These are phyloP conservation scores for Artomyces pyxidatus DNA, from an alignment of 768 basidiomycete genomes.

Conservation along the genomic window DNA sequence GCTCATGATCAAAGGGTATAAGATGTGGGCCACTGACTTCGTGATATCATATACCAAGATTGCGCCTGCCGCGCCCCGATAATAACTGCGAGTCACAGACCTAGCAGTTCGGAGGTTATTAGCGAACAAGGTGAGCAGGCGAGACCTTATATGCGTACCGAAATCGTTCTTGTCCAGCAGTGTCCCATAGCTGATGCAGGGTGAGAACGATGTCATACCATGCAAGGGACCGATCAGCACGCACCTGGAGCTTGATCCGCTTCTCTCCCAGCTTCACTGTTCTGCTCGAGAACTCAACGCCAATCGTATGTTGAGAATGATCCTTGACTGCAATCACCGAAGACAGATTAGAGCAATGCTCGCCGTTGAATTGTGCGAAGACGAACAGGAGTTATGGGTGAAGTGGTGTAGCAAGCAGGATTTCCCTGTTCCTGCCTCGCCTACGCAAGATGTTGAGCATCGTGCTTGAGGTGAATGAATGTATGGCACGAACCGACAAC, in stretches of 20 bases:
- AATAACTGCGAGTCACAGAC: slow-evolving; percentile 92
- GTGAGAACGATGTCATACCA: background rate
- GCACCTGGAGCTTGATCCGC: slow-evolving; percentile 89
- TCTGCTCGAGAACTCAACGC: slow-evolving; percentile 94
- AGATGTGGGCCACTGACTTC: slow-evolving; percentile 41
- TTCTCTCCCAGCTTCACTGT: slow-evolving; percentile 91
- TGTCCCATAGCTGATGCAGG: slow-evolving; percentile 77
- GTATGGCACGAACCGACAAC: slow-evolving; percentile 63
- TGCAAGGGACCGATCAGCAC: slow-evolving; percentile 14
- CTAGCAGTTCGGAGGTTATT: slow-evolving; percentile 28
- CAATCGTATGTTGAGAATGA: slow-evolving; percentile 96
- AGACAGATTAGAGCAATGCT: slow-evolving; percentile 4
- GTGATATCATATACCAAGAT: slow-evolving; percentile 94
- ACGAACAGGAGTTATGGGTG: slow-evolving; percentile 89
- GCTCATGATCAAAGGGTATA: slow-evolving; percentile 6
- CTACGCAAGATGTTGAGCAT: slow-evolving; percentile 30
- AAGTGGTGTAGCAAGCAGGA: slow-evolving; percentile 95
- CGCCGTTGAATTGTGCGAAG: background rate
- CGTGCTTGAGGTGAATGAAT: slow-evolving; percentile 8
- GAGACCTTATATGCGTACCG: slow-evolving; percentile 38
- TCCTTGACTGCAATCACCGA: slow-evolving; percentile 66
- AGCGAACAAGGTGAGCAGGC: slow-evolving; percentile 10
- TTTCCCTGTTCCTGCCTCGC: slow-evolving; percentile 96
- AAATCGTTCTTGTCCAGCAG: slow-evolving; percentile 94
- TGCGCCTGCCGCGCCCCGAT: slow-evolving; percentile 88